Base-by-base conservation (phyloP, 441 rosid species). In the Jatropha podagrica region DNA sequence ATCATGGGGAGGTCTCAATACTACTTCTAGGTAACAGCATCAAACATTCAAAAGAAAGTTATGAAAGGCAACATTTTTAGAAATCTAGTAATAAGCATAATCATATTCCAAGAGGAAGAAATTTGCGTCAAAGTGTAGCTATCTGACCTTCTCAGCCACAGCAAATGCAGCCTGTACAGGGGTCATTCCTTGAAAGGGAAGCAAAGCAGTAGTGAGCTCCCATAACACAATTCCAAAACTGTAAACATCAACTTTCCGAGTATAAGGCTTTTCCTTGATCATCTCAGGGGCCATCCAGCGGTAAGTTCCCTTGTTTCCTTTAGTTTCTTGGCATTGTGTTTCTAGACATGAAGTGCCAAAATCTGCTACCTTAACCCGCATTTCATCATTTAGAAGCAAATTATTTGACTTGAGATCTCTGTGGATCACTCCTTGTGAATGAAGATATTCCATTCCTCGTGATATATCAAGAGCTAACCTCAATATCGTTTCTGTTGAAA, bases 371-470 rank as follows among this genome's bases (percentile, higher is more conserved):
- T 95, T 91, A 18, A 92, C 99, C 56, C 97, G 78, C 97, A 95
- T 95, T 65, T 95, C 99, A 70, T 95, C 97, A 18, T 95, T 95
- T 40, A 95, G 85, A 65, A 95, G 96, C 74, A 95, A 81, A 84
- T 95, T 95, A 80, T 89, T 95, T 1, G 98, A 95, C 76, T 95
- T 95, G 14, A 95, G 88, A 82, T 95, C 98, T 76, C 97, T 86
- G 81, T 95, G 98, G 83, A 95, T 95, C 74, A 95, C 98, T 20
- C 97, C 98, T 71, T 91, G 97, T 0, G 97, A 90, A 81, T 95
- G 98, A 86, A 95, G 97, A 82, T 95, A 95, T 87, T 95, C 97
- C 98, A 95, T 95, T 76, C 98, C 98, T n/a, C 97, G 88, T 32
- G 98, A 95, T 68, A 95, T 95, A 69, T 95, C 98, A 37, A 95